Base-by-base conservation (phyloP, 306 rosid species). In the Abrus pulchellus region DNA sequence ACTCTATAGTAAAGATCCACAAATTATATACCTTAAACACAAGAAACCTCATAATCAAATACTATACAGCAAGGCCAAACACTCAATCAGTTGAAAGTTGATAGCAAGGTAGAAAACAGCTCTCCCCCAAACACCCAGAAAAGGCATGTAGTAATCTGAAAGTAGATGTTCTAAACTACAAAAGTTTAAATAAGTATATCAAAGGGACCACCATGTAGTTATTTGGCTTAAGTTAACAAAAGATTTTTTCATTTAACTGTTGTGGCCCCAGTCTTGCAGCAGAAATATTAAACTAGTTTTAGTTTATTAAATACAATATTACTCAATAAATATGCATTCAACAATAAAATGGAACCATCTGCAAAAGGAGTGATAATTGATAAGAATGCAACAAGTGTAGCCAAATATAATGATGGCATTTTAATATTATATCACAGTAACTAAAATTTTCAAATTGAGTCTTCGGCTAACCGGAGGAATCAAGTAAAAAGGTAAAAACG, bases 221-320 rank as follows among this genome's bases (percentile, higher is more conserved):
- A 56, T 49, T 29, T 59, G 66, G 66, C 65, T 20, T 12, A 69
- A 27, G 11, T 47, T 30, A 66, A 34, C 27, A 79, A 27, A 69
- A 34, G 47, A 40, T 48, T 11, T 50, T 43, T 41, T n/a, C 6
- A 43, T 74, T 50, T 56, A 60, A 13, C n/a, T 20, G 44, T 14
- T 28, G 8, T 61, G 44, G 3, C 68, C 32, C 79, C 61, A 11
- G 44, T 69, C 50, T 80, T 72, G 60, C 60, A 11, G 48, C 33
- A 13, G 67, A 61, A 80, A 68, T 75, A 75, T 6, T 45, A 30
- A 74, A 57, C 63, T 57, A 78, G 44, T 36, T 78, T 57, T 68
- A 48, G 40, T 44, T 30, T 14, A 54, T 56, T 12, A 36, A 54
- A 67, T 44, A 30, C 12, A 32, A 9, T 27, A 68, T 59, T 12